phyloP scores from a whole-genome alignment of 192 early-diverging fungal species.

The Pilobolus umbonatus region DNA sequence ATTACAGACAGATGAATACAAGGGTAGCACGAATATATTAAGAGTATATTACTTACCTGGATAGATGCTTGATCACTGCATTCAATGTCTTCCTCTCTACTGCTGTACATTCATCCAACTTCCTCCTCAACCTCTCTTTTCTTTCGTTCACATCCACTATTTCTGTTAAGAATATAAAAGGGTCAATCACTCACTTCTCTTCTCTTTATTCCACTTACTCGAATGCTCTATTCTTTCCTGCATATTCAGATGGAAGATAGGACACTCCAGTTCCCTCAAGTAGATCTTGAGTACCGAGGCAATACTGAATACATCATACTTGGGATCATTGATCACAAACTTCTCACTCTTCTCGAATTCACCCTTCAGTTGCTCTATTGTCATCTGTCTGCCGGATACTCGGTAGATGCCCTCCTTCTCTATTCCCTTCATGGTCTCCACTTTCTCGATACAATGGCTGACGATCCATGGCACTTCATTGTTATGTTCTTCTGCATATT shows the following conservation, averaged over 20 bases:
- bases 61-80: constrained; percentile 51
- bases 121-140: constrained; percentile 31
- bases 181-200: neutral
- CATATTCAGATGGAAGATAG: constrained; percentile 51
- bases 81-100: constrained; percentile 50
- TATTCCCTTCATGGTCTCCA: constrained; percentile 26
- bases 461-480: constrained; percentile 31
- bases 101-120: constrained; percentile 38
- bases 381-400: constrained; percentile 32
- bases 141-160: constrained; percentile 38
- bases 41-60: constrained; percentile 37
- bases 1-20: neutral
- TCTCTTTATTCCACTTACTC: constrained; percentile 14
- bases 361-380: constrained; percentile 23
- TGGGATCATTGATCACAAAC: constrained; percentile 14
- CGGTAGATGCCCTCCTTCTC: constrained; percentile 38
- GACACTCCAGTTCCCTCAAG: constrained; percentile 57
- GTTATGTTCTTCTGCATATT: constrained; percentile 21
- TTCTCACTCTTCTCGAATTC: constrained; percentile 35
- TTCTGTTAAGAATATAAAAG: constrained; percentile 23
- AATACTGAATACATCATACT: constrained; percentile 52
- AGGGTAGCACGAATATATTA: neutral
- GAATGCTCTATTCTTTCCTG: constrained; percentile 52
- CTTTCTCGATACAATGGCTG: constrained; percentile 20
- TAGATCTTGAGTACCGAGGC: constrained; percentile 61